Evolutionary conservation across 2,329 filamentous ascomycete species (phyloP).

Genomic region (Kalmusia sp.): DNA sequence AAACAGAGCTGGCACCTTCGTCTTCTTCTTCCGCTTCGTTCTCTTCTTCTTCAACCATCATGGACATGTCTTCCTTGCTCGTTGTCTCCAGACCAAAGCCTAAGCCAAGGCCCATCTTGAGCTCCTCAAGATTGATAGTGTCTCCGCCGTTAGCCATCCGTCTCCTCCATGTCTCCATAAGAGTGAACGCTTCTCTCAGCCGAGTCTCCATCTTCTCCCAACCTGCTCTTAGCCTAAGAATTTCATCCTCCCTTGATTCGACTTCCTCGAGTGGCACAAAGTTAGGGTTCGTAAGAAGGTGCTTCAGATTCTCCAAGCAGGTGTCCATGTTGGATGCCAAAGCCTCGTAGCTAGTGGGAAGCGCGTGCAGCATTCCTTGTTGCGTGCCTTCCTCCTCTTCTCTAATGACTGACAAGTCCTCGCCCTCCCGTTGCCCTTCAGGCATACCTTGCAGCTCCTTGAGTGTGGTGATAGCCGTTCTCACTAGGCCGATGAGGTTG

Average conservation of each 20-base stretch:
- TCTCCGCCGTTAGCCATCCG: slow-evolving; percentile 76
- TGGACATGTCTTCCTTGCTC: slow-evolving; percentile 37
- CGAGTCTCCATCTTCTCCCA: slow-evolving; percentile 94
- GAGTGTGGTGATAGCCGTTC: slow-evolving; percentile 74
- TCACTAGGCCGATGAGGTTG: slow-evolving; percentile 73
- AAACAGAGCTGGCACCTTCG: slow-evolving; percentile 35
- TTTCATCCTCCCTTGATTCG: slow-evolving; percentile 89
- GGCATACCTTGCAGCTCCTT: slow-evolving; percentile 67
- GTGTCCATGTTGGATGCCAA: slow-evolving; percentile 76
- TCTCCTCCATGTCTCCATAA: slow-evolving; percentile 92
- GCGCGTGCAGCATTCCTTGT: slow-evolving; percentile 50
- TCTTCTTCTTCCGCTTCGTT: slow-evolving; percentile 27
- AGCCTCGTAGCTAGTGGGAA: slow-evolving; percentile 70
- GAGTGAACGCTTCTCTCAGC: slow-evolving; percentile 86
- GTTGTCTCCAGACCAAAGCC: slow-evolving; percentile 55
- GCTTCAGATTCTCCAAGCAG: slow-evolving; percentile 81
- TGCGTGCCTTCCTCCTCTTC: slow-evolving; percentile 41
- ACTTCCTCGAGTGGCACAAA: slow-evolving; percentile 97
- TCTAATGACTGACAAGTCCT: slow-evolving; percentile 33
- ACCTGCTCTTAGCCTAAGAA: slow-evolving; percentile 78
- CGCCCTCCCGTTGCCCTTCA: slow-evolving; percentile 35
- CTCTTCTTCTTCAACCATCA: slow-evolving; percentile 29
- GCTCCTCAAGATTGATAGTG: slow-evolving; percentile 67
- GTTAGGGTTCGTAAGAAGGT: slow-evolving; percentile 89
- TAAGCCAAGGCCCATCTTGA: slow-evolving; percentile 68